Evolutionary conservation across 1,284 basidiomycete species (phyloP).

Genomic region (Moniliella sp.): DNA sequence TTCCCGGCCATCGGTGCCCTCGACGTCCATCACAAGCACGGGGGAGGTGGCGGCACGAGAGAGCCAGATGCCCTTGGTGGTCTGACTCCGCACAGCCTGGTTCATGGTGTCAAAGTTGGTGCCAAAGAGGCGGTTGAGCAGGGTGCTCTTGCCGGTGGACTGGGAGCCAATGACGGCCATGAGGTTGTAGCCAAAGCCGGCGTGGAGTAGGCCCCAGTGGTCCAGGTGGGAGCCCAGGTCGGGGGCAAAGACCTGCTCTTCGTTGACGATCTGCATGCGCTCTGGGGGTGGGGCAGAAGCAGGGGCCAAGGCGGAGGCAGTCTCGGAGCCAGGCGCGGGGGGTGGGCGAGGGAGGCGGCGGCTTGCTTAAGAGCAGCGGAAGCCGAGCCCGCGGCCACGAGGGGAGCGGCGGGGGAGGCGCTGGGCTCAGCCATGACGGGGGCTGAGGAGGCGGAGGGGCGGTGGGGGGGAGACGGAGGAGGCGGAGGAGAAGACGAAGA

Average conservation of each 20-base stretch:
- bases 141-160: constrained; percentile 93
- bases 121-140: constrained; percentile 83
- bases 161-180: constrained; percentile 46
- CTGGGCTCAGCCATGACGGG: too few species aligned
- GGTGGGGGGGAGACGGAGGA: too few species aligned
- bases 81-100: constrained; percentile 74
- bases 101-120: constrained; percentile 98
- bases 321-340: too few species aligned
- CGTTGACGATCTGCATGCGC: constrained; percentile 28
- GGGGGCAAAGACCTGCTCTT: constrained; percentile 20
- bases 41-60: constrained; percentile 66
- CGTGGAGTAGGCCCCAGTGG: constrained; percentile 22
- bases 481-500: too few species aligned
- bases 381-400: too few species aligned
- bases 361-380: too few species aligned
- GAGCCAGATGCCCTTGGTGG: constrained; percentile 98
- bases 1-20: constrained; percentile 92
- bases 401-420: too few species aligned
- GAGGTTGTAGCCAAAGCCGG: constrained; percentile 30
- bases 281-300: too few species aligned
- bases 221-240: constrained; percentile 11
- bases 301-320: too few species aligned
- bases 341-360: too few species aligned
- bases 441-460: too few species aligned
- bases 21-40: constrained; percentile 96